Conservation (phyloP, 2,329 filamentous ascomycete species). For the Aspergillus fijiensis region DNA sequence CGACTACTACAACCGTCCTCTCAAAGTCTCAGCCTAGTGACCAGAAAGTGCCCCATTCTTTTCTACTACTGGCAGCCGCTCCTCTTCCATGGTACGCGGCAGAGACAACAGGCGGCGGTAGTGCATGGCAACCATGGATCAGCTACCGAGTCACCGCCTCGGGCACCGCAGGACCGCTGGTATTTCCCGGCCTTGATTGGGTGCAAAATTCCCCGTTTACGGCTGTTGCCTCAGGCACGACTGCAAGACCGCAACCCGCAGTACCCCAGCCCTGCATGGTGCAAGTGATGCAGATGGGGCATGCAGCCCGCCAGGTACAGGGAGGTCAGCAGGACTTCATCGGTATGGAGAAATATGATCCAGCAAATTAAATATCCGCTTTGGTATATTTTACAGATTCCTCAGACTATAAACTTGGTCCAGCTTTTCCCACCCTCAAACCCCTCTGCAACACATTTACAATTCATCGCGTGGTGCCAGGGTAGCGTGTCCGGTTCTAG, state of each 20-base stretch:
- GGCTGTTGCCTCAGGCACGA: neutral
- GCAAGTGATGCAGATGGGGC: neutral
- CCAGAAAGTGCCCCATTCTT: constrained; percentile 15
- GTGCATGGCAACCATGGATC: constrained; percentile 26
- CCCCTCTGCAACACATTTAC: neutral
- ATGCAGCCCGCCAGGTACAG: neutral
- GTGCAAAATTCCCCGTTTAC: neutral
- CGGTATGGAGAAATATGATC: neutral
- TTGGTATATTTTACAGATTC: neutral
- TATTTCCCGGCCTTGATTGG: neutral
- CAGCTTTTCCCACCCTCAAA: neutral
- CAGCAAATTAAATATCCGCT: neutral
- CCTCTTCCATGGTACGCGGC: constrained; percentile 20
- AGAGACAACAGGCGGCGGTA: constrained; percentile 23
- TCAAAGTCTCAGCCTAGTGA: constrained; percentile 1
- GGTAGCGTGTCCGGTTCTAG: constrained; percentile 20
- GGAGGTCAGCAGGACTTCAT: neutral
- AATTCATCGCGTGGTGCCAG: neutral
- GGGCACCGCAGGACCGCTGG: constrained; percentile 7
- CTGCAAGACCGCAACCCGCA: neutral
- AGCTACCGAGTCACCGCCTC: constrained; percentile 9
- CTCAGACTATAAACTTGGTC: neutral
- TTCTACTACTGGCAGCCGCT: constrained; percentile 15
- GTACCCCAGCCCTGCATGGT: neutral
- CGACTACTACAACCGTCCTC: neutral